Base-by-base conservation (phyloP, 805 yeast genomes). In the Ogataea wickerhamii region DNA sequence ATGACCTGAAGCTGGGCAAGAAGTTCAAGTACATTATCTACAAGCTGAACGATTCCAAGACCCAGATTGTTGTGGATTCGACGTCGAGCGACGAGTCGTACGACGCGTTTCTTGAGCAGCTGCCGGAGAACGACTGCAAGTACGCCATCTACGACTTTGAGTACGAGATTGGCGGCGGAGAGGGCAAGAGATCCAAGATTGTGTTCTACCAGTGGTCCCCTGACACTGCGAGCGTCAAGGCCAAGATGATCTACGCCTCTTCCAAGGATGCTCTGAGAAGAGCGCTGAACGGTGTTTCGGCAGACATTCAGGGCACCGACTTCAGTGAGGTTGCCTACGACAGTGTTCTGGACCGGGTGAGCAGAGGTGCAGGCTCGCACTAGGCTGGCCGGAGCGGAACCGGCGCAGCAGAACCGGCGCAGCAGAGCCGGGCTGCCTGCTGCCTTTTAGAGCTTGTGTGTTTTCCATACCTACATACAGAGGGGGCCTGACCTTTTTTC, bases 241-340 rank as follows among this genome's bases (percentile, higher is more conserved):
- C 88, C 55, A 93, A 93, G 84, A 93, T 93, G 98, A 85, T 91
- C 47, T 91, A 89, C 73, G 98, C 98, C 33, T 80, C 96, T n/a
- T 89, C 98, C 44, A 88, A 88, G 71, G 98, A 89, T 58, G 96
- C 97, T 34, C 78, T 93, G 61, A 91, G 98, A 76, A 87, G 96
- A 71, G 91, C 98, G 40, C 75, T 93, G 61, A 91, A 86, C 65
- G 98, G 98, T 67, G 80, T 93, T 52, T 73, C 96, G 41, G 67
- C 95, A 53, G 98, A 93, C 61, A 75, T 93, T 60, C 98, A 93
- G 74, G 98, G 98, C 62, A 93, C 98, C 43, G 98, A 93, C 68
- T 89, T 81, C 70, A 82, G 94, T 47, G 98, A 93, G 76, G 97
- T 93, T 52, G 86, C 95, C 49, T 87, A 83, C 67, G 98, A 91